These are phyloP conservation scores for Penicillium desertorum DNA, from an alignment of 495 filamentous ascomycete genomes.

Conservation along the genomic window DNA sequence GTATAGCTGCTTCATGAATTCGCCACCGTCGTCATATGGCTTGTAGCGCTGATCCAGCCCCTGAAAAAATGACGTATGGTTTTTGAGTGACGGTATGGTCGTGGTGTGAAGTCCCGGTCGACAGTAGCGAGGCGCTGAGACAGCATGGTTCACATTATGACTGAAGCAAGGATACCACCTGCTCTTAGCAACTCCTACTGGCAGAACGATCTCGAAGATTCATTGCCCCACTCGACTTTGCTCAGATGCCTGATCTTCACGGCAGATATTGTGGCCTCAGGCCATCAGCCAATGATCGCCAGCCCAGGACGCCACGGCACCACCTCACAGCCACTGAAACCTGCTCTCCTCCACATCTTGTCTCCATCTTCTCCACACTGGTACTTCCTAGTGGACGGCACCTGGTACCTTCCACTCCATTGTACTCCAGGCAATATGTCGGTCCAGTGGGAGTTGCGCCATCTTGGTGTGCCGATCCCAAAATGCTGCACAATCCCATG, in stretches of 20 bases:
- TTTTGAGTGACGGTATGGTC: background rate
- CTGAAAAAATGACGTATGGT: slow-evolving; percentile 1
- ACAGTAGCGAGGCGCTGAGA: background rate
- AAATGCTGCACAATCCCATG: background rate
- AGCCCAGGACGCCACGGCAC: slow-evolving; percentile 5
- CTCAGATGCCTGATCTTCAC: slow-evolving; percentile 1
- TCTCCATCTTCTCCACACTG: slow-evolving; percentile 3
- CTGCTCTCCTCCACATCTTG: slow-evolving; percentile 3
- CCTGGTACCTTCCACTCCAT: background rate
- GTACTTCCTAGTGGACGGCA: slow-evolving; percentile 2
- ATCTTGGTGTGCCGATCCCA: slow-evolving; percentile 4
- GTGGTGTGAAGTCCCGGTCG: background rate
- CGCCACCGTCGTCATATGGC: slow-evolving; percentile 11
- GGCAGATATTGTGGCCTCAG: slow-evolving; percentile 6
- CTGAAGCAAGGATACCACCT: background rate
- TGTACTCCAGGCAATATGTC: background rate
- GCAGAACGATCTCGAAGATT: background rate
- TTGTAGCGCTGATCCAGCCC: slow-evolving; percentile 1
- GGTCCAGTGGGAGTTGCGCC: background rate
- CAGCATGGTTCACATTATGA: background rate
- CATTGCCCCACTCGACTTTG: background rate
- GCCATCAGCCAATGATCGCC: slow-evolving; percentile 2
- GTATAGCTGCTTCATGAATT: background rate
- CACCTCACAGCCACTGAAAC: slow-evolving; percentile 9
- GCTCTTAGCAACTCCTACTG: background rate